Percentiles rank a stretch among this genome's conserved stretches.
phyloP scores from a whole-genome alignment of 192 early-diverging fungal species.

The Coemansia sp. region DNA sequence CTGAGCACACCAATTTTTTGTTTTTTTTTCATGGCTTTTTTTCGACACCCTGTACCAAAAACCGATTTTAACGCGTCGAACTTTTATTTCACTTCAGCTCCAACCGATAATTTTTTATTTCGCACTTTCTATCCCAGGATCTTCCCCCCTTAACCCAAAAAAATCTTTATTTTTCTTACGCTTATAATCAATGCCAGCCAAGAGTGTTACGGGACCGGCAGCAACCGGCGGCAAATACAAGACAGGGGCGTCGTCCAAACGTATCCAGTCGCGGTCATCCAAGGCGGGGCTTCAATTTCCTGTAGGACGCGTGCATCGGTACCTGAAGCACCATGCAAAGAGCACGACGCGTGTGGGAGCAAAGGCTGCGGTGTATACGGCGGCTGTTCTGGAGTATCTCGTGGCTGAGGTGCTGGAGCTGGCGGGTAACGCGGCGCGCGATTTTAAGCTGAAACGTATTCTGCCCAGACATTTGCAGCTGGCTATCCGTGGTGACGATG shows the following conservation, averaged over 20 bases:
- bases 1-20: background rate
- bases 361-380: slow-evolving; percentile 88
- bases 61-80: background rate
- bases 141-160: background rate
- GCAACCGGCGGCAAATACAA: slow-evolving; percentile 51
- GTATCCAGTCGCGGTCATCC: slow-evolving; percentile 53
- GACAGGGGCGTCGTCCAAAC: slow-evolving; percentile 38
- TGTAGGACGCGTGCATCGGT: slow-evolving; percentile 91
- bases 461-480: slow-evolving; percentile 87
- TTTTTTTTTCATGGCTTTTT: background rate
- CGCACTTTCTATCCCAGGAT: background rate
- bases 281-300: slow-evolving; percentile 74
- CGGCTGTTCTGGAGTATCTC: slow-evolving; percentile 90
- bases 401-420: slow-evolving; percentile 92
- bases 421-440: slow-evolving; percentile 89
- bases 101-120: slow-evolving; percentile 7
- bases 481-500: slow-evolving; percentile 91
- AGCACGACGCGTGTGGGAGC: slow-evolving; percentile 84
- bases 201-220: slow-evolving; percentile 45
- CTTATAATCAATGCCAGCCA: slow-evolving; percentile 29
- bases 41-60: too few species aligned
- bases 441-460: slow-evolving; percentile 88
- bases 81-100: background rate
- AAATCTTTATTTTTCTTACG: background rate
- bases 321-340: slow-evolving; percentile 78